phyloP scores from a whole-genome alignment of 805 yeast species.

The Saturnispora sanitii region DNA sequence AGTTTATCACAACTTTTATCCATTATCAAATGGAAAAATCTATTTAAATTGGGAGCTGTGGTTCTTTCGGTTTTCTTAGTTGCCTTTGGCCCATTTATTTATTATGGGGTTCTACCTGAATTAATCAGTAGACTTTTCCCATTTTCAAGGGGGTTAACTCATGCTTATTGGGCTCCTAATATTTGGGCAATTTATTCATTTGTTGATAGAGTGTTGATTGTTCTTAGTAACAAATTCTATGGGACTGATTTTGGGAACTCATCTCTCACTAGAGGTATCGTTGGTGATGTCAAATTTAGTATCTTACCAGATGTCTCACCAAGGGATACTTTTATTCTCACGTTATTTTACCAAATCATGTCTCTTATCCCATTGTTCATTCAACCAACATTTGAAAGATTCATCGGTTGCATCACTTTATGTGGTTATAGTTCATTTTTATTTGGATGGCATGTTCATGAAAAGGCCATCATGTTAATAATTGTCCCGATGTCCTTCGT shows the following conservation, averaged over 20 bases:
- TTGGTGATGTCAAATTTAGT: conserved; percentile 79
- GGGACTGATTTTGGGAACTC: background rate
- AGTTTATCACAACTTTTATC: conserved; percentile 14
- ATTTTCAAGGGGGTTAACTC: conserved; percentile 88
- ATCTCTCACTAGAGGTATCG: conserved; percentile 67
- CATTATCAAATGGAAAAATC: conserved; percentile 42
- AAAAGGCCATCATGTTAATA: conserved; percentile 86
- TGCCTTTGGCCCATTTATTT: conserved; percentile 74
- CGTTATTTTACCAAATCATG: conserved; percentile 75
- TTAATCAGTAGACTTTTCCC: conserved; percentile 73
- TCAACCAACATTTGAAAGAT: conserved; percentile 67
- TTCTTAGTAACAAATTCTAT: conserved; percentile 20
- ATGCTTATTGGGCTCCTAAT: conserved; percentile 99
- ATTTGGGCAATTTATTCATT: conserved; percentile 93
- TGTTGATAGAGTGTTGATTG: conserved; percentile 58
- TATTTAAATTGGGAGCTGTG: conserved; percentile 50
- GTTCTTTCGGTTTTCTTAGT: conserved; percentile 51
- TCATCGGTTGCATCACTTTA: conserved; percentile 73
- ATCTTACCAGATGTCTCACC: conserved; percentile 79
- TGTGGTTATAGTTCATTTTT: conserved; percentile 88
- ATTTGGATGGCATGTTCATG: conserved; percentile 99
- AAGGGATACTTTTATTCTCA: conserved; percentile 60
- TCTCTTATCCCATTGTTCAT: conserved; percentile 63
- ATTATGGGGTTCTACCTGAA: conserved; percentile 51
- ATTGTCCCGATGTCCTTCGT: conserved; percentile 82